Base-by-base conservation (phyloP, 169 alveolate species). In the Cryptosporidium xiaoi region DNA sequence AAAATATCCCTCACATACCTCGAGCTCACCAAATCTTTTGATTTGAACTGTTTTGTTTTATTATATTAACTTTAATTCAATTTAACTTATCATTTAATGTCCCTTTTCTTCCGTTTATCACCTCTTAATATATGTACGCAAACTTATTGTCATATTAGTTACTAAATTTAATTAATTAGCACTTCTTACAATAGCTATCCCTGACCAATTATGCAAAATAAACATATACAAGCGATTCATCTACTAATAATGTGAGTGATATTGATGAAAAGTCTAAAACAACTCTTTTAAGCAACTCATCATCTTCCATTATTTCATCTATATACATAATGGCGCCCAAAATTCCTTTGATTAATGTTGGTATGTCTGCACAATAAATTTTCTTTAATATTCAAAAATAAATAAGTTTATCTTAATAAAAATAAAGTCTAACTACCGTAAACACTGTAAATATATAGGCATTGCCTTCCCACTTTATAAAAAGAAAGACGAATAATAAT, bases 281-380 rank as follows among this genome's bases (percentile, higher is more conserved):
- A 48, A 77, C 36, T 62, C 64, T 77, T 20, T 33, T 77, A 8
- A 77, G 31, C 18, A 48, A 62, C 36, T 77, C 87, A 34, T 77
- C 50, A 15, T 62, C 51, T 2, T 33, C 50, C 51, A 77, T 40
- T 18, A 20, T 36, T 62, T 46, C 69, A 3, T n/a, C 24, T 24
- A 71, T n/a, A 24, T 77, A 56, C 36, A n/a, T 44, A 33, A 77
- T 77, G 64, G 87, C 87, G 87, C 87, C 77, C 16, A 77, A 77
- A 62, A 77, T 77, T 34, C 87, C 87, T 18, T 44, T 6, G 24
- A 40, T 77, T 62, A 77, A 60, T 7, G 77, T 77, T 77, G 87
- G 31, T 56, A 77, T 62, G 50, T 77, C 87, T 3, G 69, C 27
- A 24, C 69, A 77, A 48, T 60, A 56, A 15, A 62, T 15, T 6